Base-by-base conservation (phyloP, 116 monocot genomes). In the Trichopus zeylanicus region DNA sequence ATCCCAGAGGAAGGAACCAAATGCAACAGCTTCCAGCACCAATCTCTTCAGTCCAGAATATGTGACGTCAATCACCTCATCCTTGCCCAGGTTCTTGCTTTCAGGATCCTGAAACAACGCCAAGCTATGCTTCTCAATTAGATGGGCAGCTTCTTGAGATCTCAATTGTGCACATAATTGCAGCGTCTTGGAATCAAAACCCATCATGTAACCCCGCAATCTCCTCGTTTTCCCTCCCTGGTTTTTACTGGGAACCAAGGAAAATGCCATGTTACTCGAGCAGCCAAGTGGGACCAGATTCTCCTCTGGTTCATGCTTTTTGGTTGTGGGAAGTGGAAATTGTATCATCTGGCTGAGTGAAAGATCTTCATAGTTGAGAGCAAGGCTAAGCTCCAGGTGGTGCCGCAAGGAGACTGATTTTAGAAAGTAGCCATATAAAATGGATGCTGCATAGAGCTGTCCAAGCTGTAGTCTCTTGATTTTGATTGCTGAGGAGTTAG, bases 381-480 rank as follows among this genome's bases (percentile, higher is more conserved):
- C 56, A 55, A 86, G 71, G 47, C 48, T 61, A 24, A 61, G 68
- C 52, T 86, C 86, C 42, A 86, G 56, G 22, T 34, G 65, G 65
- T 75, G 70, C 66, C 81, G 65, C 29, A 68, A 25, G 15, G 55
- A 60, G 25, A 64, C 75, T n/a, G 81, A 72, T 58, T 81, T 81
- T 30, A 86, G 34, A 26, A 86, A 81, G 51, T 86, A 86, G 1
- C 86, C 86, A 47, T 75, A 86, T 75, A 86, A 72, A 31, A 86
- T 73, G 8, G 86, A 86, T 35, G 86, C 78, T 25, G 86, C 78
- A 39, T 86, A 86, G 7, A 81, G 33, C 42, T 69, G 73, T 3
- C 81, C 75, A 15, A 86, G 68, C 29, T 70, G 78, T 28, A 81
- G 66, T 72, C 63, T 68, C 49, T 75, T 70, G 29, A 81, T 81